Evolutionary conservation across 2,329 filamentous ascomycete species (phyloP), one percentile per base, ranked within the genome.

Genomic region (Kalmusia sp.): DNA sequence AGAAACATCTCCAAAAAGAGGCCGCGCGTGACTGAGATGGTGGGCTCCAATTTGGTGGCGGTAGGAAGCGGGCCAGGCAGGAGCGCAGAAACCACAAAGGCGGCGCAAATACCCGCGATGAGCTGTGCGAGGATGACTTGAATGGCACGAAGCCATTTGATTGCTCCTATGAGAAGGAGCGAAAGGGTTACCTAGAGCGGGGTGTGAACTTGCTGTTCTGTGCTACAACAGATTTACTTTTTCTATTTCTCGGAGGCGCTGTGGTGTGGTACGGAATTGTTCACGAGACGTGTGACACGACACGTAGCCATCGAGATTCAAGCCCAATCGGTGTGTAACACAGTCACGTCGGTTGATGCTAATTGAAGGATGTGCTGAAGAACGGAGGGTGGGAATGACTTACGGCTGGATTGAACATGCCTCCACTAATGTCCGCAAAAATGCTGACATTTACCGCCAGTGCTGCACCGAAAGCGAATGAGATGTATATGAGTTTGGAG

Each of bases 401-500:
- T 45, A 68, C 48, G 39, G 59, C 63, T 21, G 61, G 63, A 44
- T 65, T 64, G 41, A 64, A 64, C 12, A 65, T 38, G 4, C 76
- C 63, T 43, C 63, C 61, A 28, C 57, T 61, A 12, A 64, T 64
- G 0, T 62, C 52, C 28, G 68, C 71, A 49, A 71, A 72, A 2
- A 67, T 61, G 65, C 74, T 77, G 1, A 71, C 74, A 34, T 77
- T 77, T 24, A 76, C 76, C 9, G 74, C 73, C 1, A 78, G 62
- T 0, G 70, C 74, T 58, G 76, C 76, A 5, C 75, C 75, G 53
- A 77, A 77, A 47, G 62, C 65, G 2, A 77, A 61, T 12, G 73
- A 66, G 17, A 74, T 76, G 57, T 75, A 78, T 39, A 71, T 68
- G 15, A 76, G 52, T 37, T 76, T 47, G 15, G 44, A 38, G 15